Base-by-base conservation (phyloP, 345 rosid genomes). In the Heritiera littoralis region DNA sequence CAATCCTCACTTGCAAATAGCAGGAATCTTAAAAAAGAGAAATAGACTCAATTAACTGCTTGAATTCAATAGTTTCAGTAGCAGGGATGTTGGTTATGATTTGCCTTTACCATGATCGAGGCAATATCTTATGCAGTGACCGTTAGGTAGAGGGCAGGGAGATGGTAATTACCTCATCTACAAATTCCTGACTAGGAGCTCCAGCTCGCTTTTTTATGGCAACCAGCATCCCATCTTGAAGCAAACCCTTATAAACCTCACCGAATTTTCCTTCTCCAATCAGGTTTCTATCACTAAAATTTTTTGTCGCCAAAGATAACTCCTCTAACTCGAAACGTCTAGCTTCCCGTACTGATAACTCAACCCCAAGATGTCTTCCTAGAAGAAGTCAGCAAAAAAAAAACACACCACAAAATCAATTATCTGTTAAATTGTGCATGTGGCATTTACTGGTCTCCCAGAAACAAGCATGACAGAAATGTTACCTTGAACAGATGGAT, bases 241-340 rank as follows among this genome's bases (percentile, higher is more conserved):
- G 98, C 85, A 92, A 88, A 73, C 99, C 99, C 88, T 91, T 93
- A 55, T 91, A 95, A 9, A 92, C 98, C 82, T 90, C 94, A 15
- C 99, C 97, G 51, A 93, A 95, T 82, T 95, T 95, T 70, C 98
- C 99, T 5, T 81, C 79, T 79, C 98, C 99, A 7, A 93, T 91
- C 87, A 96, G 86, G 76, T 91, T 95, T 79, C 85, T 88, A 49
- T 85, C 93, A 55, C 86, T 84, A 70, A 93, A 96, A 84, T 82
- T 85, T 83, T 92, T 96, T 28, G 99, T 92, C 55, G 97, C 97
- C 81, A 83, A 86, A 80, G 94, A 89, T 83, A 96, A 83, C 76
- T 96, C 99, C 84, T 90, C 96, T 88, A 93, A 89, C 81, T 88
- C 87, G 80, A 96, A 96, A 17, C 86, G 87, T 85, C 91, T 91